phyloP scores from a whole-genome alignment of 495 filamentous ascomycete genomes.

The Amphirosellinia nigrospora region DNA sequence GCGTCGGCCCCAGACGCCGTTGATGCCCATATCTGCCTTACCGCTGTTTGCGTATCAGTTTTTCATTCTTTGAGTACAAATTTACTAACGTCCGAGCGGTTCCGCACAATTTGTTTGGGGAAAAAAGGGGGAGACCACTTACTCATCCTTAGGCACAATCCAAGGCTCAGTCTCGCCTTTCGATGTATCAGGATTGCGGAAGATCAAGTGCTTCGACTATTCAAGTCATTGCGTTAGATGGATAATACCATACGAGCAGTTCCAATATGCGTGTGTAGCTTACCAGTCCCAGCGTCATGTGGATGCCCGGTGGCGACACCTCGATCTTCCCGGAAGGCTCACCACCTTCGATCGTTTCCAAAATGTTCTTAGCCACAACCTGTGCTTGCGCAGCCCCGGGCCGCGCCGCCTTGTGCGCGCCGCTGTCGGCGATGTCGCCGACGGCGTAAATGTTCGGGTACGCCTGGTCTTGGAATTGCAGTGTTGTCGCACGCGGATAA shows the following conservation, averaged over 20 bases:
- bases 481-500: slow-evolving; percentile 58
- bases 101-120: too few relatives aligned
- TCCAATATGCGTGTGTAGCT: slow-evolving; percentile 20
- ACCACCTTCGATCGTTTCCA: slow-evolving; percentile 46
- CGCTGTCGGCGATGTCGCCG: slow-evolving; percentile 66
- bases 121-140: too few relatives aligned
- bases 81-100: neutral
- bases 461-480: slow-evolving; percentile 56
- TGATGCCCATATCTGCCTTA: slow-evolving; percentile 56
- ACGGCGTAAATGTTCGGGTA: slow-evolving; percentile 55
- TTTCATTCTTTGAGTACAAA: slow-evolving; percentile 34
- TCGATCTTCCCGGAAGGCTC: slow-evolving; percentile 40
- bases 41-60: slow-evolving; percentile 46
- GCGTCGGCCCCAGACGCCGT: slow-evolving; percentile 51
- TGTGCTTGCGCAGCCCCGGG: slow-evolving; percentile 59
- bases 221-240: neutral
- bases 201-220: slow-evolving; percentile 56
- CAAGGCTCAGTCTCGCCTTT: slow-evolving; percentile 54
- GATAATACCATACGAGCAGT: neutral
- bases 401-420: slow-evolving; percentile 60
- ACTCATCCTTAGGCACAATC: slow-evolving; percentile 53
- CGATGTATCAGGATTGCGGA: slow-evolving; percentile 54
- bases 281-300: slow-evolving; percentile 61
- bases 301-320: slow-evolving; percentile 50
- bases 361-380: slow-evolving; percentile 62